Base-by-base conservation (phyloP, 2,329 filamentous ascomycete species). In the Didymellaceae sp. region DNA sequence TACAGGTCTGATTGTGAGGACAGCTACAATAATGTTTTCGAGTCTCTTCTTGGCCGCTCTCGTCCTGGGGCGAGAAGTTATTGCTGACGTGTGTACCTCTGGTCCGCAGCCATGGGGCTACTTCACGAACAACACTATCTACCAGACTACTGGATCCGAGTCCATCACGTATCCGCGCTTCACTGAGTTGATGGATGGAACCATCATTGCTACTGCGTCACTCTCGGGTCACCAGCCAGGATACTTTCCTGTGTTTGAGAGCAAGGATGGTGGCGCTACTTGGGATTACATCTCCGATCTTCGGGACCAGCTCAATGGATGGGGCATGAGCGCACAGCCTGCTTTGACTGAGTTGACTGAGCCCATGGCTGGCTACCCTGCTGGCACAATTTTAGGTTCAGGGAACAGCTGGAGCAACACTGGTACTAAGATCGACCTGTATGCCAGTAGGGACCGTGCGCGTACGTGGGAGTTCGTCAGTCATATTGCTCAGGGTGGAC, bases 231-330 rank as follows among this genome's bases (percentile, higher is more conserved):
- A 28, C 26, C n/a, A 9, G 10, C 26, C 5, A 5, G 26, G 26
- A 13, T 74, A 75, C 62, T 74, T 74, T 26, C 74, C 73, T 13
- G 65, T 77, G 46, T 76, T 72, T 54, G 71, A 63, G 64, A 79
- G 68, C 63, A 73, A 59, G 55, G 75, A 81, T 72, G 61, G 72
- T 54, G 58, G 75, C 16, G 57, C 61, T 3, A 83, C 78, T 1
- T 89, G 86, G 86, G 73, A 76, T 7, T 78, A 85, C 61, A 74
- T 87, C 43, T 82, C 84, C 9, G 77, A 78, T 14, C 80, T 89
- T 13, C 75, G 80, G 2, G 86, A 89, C 62, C 78, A 80, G 33
- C 81, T 81, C 33, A 86, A 87, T 58, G 80, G 80, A 28, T 84
- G 81, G 75, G 86, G 86, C 5, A 65, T 88, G 47, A 78, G 83